Conservation (phyloP, 163 green algal genomes). For the Smithsoniella earleae region DNA sequence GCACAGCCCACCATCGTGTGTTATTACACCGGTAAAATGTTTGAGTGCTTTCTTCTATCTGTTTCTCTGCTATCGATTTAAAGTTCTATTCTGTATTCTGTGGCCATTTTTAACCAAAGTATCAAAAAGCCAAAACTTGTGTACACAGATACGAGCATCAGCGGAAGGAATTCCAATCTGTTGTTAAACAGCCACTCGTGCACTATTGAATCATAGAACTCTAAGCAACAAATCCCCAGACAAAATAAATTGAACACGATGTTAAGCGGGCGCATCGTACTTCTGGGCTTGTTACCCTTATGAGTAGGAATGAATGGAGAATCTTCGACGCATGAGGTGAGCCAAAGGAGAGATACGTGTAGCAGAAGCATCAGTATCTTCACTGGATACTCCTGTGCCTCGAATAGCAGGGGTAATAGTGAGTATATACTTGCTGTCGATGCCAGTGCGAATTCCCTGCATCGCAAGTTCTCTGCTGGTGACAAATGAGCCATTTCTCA, state of each 20-base stretch:
- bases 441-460: slow-evolving; percentile 50
- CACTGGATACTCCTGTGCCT: slow-evolving; percentile 59
- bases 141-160: slow-evolving; percentile 74
- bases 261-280: too few relatives aligned
- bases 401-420: slow-evolving; percentile 80
- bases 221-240: slow-evolving; percentile 56
- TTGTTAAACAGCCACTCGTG: slow-evolving; percentile 45
- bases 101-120: background rate
- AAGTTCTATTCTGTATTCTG: too few relatives aligned
- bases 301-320: slow-evolving; percentile 38
- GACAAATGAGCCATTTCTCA: background rate
- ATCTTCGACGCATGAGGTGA: background rate
- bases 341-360: slow-evolving; percentile 33
- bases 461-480: slow-evolving; percentile 33
- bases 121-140: slow-evolving; percentile 44
- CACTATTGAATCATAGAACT: slow-evolving; percentile 52
- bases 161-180: slow-evolving; percentile 73
- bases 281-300: too few relatives aligned
- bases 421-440: slow-evolving; percentile 54
- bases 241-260: too few relatives aligned
- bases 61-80: too few relatives aligned
- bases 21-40: too few relatives aligned
- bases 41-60: too few relatives aligned
- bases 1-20: too few relatives aligned
- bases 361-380: slow-evolving; percentile 59